Evolutionary conservation across 176 grass and related monocot species (phyloP).

Genomic region (Carex kokanica): DNA sequence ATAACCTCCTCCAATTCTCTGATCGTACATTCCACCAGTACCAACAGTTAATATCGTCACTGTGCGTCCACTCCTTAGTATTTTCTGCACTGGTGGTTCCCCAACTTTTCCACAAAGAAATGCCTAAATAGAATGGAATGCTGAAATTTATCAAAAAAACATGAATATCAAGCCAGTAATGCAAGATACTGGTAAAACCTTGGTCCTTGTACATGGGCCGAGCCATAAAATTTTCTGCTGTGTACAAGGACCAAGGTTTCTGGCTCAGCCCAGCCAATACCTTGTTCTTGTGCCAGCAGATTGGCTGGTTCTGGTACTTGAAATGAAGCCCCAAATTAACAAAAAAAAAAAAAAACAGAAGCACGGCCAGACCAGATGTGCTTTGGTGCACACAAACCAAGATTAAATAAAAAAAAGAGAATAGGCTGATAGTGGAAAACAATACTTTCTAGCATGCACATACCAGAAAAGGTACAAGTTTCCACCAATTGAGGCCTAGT

Average conservation of each 20-base stretch:
- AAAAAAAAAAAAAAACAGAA: no score
- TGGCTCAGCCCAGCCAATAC: no score
- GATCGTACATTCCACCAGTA: constrained; percentile 94
- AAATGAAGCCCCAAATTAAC: not conserved
- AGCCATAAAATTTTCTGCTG: no score
- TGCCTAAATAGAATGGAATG: constrained; percentile 52
- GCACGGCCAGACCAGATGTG: not conserved
- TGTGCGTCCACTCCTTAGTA: constrained; percentile 71
- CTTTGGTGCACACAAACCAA: not conserved
- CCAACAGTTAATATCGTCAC: constrained; percentile 87
- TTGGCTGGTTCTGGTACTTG: not conserved
- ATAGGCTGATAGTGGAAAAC: not conserved
- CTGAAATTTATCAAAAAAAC: constrained; percentile 8
- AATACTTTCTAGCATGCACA: not conserved
- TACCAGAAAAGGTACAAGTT: not conserved
- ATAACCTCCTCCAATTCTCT: constrained; percentile 51
- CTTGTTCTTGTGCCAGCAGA: not conserved
- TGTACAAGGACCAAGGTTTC: no score
- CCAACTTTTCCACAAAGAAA: constrained; percentile 92
- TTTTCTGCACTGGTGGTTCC: constrained; percentile 79
- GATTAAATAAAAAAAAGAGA: not conserved
- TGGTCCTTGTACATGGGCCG: not conserved
- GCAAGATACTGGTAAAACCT: not conserved
- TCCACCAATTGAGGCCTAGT: not conserved
- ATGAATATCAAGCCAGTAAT: not conserved